Evolutionary conservation across 352 stramenopile species (phyloP).

Genomic region (Globisporangium takayamanum): DNA sequence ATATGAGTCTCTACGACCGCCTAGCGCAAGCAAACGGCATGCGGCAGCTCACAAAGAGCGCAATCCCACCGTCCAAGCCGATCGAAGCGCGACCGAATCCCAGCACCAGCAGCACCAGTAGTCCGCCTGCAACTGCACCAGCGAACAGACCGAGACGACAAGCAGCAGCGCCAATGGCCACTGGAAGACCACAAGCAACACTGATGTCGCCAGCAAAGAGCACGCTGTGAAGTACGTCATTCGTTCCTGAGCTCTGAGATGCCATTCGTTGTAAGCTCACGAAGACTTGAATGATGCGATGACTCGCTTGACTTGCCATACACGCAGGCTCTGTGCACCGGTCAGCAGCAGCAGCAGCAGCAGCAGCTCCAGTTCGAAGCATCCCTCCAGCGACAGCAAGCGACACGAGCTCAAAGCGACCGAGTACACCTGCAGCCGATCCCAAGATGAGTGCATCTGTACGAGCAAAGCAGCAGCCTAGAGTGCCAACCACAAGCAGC

Average conservation of each 20-base stretch:
- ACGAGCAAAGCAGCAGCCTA: not conserved
- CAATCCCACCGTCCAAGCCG: slow-evolving; percentile 26
- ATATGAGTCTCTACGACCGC: slow-evolving; percentile 67
- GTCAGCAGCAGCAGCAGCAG: not conserved
- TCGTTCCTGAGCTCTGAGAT: not conserved
- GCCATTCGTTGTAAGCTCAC: no score
- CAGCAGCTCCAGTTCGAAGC: slow-evolving; percentile 1
- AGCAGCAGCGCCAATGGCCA: not conserved
- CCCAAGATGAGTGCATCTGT: not conserved
- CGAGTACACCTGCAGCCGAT: not conserved
- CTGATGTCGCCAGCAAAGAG: slow-evolving; percentile 14
- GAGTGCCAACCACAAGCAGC: not conserved
- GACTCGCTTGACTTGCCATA: not conserved
- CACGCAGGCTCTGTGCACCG: not conserved
- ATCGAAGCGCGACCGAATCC: slow-evolving; percentile 16
- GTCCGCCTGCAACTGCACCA: not conserved
- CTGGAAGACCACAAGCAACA: not conserved
- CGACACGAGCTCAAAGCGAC: not conserved
- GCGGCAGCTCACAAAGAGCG: slow-evolving; percentile 22
- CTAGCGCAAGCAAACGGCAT: slow-evolving; percentile 45
- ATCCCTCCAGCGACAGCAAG: not conserved
- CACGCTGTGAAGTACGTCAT: slow-evolving; percentile 10
- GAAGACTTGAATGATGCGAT: no score
- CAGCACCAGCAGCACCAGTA: not conserved
- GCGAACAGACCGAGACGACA: slow-evolving; percentile 6